These are phyloP conservation scores for Botrytis sinoallii DNA, from an alignment of 2,329 filamentous ascomycete genomes.

Conservation along the genomic window DNA sequence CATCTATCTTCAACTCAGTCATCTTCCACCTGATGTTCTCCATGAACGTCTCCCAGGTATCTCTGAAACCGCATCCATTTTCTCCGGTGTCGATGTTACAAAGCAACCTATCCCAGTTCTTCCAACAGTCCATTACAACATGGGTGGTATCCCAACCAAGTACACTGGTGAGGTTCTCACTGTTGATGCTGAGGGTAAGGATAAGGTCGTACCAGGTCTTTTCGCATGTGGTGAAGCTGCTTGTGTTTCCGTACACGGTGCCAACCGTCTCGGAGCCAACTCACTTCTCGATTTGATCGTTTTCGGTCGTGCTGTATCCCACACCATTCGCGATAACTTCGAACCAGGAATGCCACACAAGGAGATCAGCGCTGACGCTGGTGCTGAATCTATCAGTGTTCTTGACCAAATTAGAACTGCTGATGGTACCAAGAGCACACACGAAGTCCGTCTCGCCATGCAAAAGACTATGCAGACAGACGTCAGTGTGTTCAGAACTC, in stretches of 20 bases:
- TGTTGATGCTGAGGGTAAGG: conserved; percentile 40
- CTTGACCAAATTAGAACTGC: conserved; percentile 58
- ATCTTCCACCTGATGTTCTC: conserved; percentile 47
- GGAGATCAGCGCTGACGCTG: conserved; percentile 60
- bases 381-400: conserved; percentile 78
- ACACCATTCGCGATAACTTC: conserved; percentile 75
- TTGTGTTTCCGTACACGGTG: conserved; percentile 48
- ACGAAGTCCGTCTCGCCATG: conserved; percentile 87
- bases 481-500: conserved; percentile 85
- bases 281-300: conserved; percentile 49
- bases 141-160: conserved; percentile 50
- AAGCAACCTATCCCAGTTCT: conserved; percentile 48
- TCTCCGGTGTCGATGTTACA: conserved; percentile 48
- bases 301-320: conserved; percentile 65
- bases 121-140: conserved; percentile 51
- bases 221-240: conserved; percentile 49
- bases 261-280: conserved; percentile 48
- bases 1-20: conserved; percentile 47
- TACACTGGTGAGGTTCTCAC: conserved; percentile 47
- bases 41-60: conserved; percentile 48
- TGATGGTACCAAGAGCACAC: conserved; percentile 59
- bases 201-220: conserved; percentile 44
- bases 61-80: conserved; percentile 49
- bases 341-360: conserved; percentile 52
- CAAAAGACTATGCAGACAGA: conserved; percentile 98